Conservation (phyloP, 805 yeast genomes). For the Ogataea wickerhamii region DNA sequence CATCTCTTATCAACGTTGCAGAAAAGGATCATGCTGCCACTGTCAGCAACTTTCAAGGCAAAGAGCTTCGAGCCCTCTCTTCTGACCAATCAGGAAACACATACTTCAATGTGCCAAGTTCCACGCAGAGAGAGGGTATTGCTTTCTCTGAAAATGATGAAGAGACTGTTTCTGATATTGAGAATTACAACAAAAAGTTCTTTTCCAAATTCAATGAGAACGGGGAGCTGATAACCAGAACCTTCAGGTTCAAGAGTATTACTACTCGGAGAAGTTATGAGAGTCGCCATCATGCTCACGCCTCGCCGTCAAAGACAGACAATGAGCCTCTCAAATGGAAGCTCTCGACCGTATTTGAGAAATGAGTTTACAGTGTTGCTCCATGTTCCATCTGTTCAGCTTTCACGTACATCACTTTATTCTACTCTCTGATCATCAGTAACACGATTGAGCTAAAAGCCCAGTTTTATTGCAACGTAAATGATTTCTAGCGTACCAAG, state of each 20-base stretch:
- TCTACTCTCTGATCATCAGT: too few species aligned
- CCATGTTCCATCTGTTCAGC: too few species aligned
- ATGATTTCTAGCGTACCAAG: too few species aligned
- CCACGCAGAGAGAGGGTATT: slow-evolving; percentile 7
- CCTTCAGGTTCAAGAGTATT: slow-evolving; percentile 28
- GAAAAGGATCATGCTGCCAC: background rate
- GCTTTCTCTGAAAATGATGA: slow-evolving; percentile 6
- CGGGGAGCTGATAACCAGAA: slow-evolving; percentile 26
- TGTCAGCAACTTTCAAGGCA: background rate
- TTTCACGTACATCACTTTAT: background rate
- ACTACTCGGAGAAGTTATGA: slow-evolving; percentile 28
- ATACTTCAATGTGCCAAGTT: background rate
- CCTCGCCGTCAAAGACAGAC: background rate
- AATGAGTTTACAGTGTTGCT: background rate
- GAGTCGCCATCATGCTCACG: background rate
- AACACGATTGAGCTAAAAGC: too few species aligned
- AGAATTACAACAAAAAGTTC: slow-evolving; percentile 27
- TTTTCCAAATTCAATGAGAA: slow-evolving; percentile 23
- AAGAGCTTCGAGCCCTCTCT: slow-evolving; percentile 3
- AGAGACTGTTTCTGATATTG: slow-evolving; percentile 17
- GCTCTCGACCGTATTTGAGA: slow-evolving; percentile 18
- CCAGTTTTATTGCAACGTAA: too few species aligned
- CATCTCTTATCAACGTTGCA: slow-evolving; percentile 5
- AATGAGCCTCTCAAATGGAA: slow-evolving; percentile 30
- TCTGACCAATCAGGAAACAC: background rate